Conservation (phyloP, 371 early-diverging fungal species). For the Chytridium lagenaria region DNA sequence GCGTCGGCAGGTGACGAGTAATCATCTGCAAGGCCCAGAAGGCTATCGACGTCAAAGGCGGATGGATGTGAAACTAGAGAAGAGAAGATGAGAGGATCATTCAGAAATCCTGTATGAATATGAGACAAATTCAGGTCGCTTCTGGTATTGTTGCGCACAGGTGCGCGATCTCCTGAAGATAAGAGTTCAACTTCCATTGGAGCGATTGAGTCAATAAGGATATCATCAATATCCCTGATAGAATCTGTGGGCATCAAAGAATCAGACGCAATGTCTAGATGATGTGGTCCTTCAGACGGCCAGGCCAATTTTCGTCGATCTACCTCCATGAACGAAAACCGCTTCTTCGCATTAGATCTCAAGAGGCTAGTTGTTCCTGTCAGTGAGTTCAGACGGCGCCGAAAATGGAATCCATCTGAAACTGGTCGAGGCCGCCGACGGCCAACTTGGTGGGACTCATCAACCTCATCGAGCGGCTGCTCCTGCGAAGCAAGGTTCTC, state of each 20-base stretch:
- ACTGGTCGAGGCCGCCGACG: background rate
- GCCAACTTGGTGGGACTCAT: background rate
- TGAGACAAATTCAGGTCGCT: background rate
- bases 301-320: background rate
- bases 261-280: background rate
- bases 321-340: conserved; percentile 1
- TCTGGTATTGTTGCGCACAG: background rate
- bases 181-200: background rate
- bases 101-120: background rate
- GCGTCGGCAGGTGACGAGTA: background rate
- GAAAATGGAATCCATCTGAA: background rate
- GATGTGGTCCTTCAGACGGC: background rate
- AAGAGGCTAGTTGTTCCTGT: background rate
- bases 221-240: background rate
- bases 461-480: background rate
- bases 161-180: background rate
- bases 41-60: conserved; percentile 3
- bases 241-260: background rate
- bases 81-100: background rate
- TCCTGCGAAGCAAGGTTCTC: background rate
- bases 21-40: background rate
- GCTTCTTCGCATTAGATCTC: conserved; percentile 4
- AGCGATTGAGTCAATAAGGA: background rate
- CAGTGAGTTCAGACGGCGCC: background rate
- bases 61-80: background rate